Conservation (phyloP, 2,329 filamentous ascomycete species). For the Monosporascus sp. region DNA sequence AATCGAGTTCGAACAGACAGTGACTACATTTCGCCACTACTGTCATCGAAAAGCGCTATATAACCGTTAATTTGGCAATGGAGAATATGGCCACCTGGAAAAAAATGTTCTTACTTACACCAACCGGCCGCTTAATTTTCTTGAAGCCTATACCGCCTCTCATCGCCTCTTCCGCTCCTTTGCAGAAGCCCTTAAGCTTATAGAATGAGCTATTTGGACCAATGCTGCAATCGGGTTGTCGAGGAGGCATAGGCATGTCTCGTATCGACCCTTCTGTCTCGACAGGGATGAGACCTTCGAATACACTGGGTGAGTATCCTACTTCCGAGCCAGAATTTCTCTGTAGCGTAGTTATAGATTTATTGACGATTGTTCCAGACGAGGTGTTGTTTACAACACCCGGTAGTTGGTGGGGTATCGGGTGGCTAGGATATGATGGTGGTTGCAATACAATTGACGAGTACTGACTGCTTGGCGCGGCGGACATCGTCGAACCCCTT, state of each 20-base stretch:
- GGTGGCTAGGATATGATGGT: slow-evolving; percentile 16
- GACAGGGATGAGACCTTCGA: slow-evolving; percentile 32
- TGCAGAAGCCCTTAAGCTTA: slow-evolving; percentile 48
- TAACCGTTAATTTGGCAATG: background rate
- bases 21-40: slow-evolving; percentile 46
- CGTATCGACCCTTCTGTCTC: slow-evolving; percentile 20
- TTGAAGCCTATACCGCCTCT: slow-evolving; percentile 44
- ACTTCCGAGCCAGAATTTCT: slow-evolving; percentile 4
- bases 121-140: slow-evolving; percentile 44
- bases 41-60: slow-evolving; percentile 36
- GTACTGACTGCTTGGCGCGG: slow-evolving; percentile 9
- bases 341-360: slow-evolving; percentile 15
- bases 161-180: slow-evolving; percentile 45
- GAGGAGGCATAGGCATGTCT: slow-evolving; percentile 11
- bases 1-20: slow-evolving; percentile 51
- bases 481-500: slow-evolving; percentile 12
- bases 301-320: slow-evolving; percentile 8
- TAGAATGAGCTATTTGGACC: slow-evolving; percentile 44
- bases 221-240: slow-evolving; percentile 36
- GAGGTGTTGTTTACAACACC: slow-evolving; percentile 6
- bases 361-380: slow-evolving; percentile 11
- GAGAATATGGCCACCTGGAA: background rate
- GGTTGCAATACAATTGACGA: slow-evolving; percentile 10
- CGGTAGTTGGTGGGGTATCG: slow-evolving; percentile 16
- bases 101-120: slow-evolving; percentile 19